Conservation (phyloP, 129 eudicot species). For the Lonicera japonica region DNA sequence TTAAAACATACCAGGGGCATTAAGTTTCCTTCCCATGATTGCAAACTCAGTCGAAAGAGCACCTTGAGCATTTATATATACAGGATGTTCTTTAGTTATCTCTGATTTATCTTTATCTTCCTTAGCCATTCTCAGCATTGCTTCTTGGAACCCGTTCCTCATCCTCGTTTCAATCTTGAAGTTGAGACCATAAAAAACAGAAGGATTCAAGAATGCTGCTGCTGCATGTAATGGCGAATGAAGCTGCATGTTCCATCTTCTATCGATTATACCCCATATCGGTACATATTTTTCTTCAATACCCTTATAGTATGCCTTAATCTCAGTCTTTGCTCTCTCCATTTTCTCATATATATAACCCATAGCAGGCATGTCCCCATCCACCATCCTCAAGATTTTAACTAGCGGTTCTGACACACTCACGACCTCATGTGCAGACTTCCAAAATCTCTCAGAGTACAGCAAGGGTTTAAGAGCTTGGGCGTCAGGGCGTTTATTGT, state of each 20-base stretch:
- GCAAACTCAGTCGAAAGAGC: slow-evolving; percentile 46
- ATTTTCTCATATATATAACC: slow-evolving; percentile 37
- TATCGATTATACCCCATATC: slow-evolving; percentile 32
- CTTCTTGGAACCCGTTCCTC: slow-evolving; percentile 47
- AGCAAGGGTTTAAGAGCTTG: slow-evolving; percentile 24
- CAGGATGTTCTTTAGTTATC: slow-evolving; percentile 35
- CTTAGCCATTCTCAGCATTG: slow-evolving; percentile 35
- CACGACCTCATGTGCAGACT: slow-evolving; percentile 32
- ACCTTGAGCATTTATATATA: slow-evolving; percentile 39
- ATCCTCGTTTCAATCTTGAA: slow-evolving; percentile 30
- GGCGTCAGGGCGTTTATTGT: slow-evolving; percentile 20
- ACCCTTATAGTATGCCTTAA: slow-evolving; percentile 30
- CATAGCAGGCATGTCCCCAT: slow-evolving; percentile 51
- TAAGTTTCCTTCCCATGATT: slow-evolving; percentile 28
- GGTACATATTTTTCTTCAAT: slow-evolving; percentile 32
- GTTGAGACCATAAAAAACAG: slow-evolving; percentile 23
- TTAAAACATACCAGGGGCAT: slow-evolving; percentile 32
- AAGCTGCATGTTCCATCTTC: slow-evolving; percentile 38
- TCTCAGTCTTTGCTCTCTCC: slow-evolving; percentile 29
- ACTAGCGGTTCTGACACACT: slow-evolving; percentile 34
- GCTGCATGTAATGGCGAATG: slow-evolving; percentile 37
- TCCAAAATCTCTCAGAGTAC: slow-evolving; percentile 32
- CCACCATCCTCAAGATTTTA: slow-evolving; percentile 36
- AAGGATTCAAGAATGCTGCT: slow-evolving; percentile 40
- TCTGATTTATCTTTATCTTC: slow-evolving; percentile 29